phyloP scores from a whole-genome alignment of 148 eudicot genomes.

The Talinum fruticosum region DNA sequence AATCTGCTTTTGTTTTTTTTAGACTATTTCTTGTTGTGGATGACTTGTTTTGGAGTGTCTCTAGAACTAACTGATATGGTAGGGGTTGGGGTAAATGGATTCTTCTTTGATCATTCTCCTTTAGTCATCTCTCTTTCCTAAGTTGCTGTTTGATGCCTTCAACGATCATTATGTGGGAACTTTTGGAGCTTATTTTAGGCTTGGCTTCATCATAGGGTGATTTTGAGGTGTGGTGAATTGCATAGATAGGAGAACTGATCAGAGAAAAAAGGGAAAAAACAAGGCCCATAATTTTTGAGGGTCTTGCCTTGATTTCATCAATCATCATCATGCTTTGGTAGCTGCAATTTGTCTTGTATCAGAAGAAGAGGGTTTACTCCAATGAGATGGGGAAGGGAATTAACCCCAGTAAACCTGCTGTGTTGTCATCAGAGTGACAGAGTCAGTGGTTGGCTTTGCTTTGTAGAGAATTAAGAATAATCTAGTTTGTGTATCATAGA shows the following conservation, averaged over 20 bases:
- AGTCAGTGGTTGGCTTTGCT: constrained; percentile 3
- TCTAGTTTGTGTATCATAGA: not conserved
- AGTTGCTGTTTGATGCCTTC: not conserved
- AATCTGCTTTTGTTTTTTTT: not conserved
- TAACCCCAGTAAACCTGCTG: not conserved
- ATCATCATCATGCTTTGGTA: not conserved
- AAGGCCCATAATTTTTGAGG: constrained; percentile 3
- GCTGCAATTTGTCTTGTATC: not conserved
- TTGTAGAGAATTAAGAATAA: not conserved
- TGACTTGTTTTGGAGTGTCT: not conserved
- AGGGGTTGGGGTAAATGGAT: not conserved
- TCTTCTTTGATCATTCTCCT: not conserved
- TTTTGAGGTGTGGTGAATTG: not conserved
- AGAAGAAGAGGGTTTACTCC: not conserved
- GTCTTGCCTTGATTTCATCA: not conserved
- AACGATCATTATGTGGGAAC: not conserved
- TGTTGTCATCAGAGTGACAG: not conserved
- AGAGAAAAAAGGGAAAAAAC: not conserved
- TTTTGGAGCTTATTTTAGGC: not conserved
- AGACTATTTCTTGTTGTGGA: not conserved
- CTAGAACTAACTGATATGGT: not conserved
- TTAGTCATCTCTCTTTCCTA: not conserved
- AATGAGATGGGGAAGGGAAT: no score
- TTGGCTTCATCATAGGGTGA: not conserved
- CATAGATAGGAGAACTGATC: not conserved